Conservation (phyloP, 345 rosid genomes). For the Ceriops tagal region DNA sequence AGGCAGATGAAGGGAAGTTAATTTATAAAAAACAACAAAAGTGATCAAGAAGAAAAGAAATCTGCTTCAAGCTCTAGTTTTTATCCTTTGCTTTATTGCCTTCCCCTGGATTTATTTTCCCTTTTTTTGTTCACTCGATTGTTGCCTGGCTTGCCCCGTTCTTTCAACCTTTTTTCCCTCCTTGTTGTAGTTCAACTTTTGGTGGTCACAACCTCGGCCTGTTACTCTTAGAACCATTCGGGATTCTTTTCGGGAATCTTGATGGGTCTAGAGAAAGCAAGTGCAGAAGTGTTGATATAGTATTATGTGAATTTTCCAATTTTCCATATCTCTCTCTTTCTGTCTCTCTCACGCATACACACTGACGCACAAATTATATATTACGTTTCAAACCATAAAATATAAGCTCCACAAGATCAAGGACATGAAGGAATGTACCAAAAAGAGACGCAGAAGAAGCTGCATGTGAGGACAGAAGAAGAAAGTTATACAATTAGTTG, state of each 20-base stretch:
- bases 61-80: background rate
- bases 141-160: slow-evolving; percentile 4
- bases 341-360: background rate
- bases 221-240: slow-evolving; percentile 37
- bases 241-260: slow-evolving; percentile 39
- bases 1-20: background rate
- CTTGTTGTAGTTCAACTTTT: slow-evolving; percentile 3
- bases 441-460: background rate
- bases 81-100: slow-evolving; percentile 9
- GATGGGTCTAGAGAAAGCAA: slow-evolving; percentile 33
- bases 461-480: slow-evolving; percentile 14
- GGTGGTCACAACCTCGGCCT: slow-evolving; percentile 55
- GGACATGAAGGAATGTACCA: background rate
- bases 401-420: too few relatives aligned
- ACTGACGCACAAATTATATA: background rate
- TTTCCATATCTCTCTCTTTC: background rate
- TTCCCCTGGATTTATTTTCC: background rate
- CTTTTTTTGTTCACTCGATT: background rate
- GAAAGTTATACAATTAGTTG: background rate
- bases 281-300: slow-evolving; percentile 47
- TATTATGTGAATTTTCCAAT: background rate
- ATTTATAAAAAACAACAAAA: background rate
- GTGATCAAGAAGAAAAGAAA: slow-evolving; percentile 14
- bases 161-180: background rate
- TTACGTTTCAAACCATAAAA: too few relatives aligned